Evolutionary conservation across 1,284 basidiomycete species (phyloP), one percentile per base, ranked within the genome.

Genomic region (Rhodotorula sp.): DNA sequence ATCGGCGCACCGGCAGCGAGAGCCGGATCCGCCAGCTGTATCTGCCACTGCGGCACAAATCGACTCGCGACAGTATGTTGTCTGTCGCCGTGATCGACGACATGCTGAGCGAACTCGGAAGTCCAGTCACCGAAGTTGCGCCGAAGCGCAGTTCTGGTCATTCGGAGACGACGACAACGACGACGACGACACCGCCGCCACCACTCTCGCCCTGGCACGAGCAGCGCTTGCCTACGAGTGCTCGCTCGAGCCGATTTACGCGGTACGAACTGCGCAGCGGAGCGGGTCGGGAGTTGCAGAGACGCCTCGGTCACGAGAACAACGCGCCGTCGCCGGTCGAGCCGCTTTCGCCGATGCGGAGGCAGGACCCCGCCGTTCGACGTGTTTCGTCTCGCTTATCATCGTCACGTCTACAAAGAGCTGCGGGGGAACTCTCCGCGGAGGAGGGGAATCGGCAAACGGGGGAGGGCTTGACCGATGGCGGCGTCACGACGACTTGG

Each of bases 201-300:
- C 62, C 61, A 5, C 48, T 55, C 5, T 45, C 58, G 7, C 4
- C 38, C 28, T 28, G 31, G 48, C 31, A 31, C 34, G 45, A 34
- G 52, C 28, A 57, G n/a, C 60, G 60, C 18, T 57, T 55, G 38
- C 60, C 60, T 14, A 66, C 60, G 18, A 60, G 62, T 21, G 43
- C 54, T 55, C 52, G 54, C 43, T 21, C 38, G 21, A 26, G 43
- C n/a, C 45, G 54, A 10, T 19, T 43, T 58, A 8, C 62, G 64
- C 18, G 61, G 28, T 19, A 47, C n/a, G n/a, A 26, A 31, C 50
- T 70, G 49, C 50, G 63, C 28, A 71, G 72, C 43, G 70, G 69
- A 3, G 72, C n/a, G 0, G 72, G 72, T 1, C 49, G 59, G 21
- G 66, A 63, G 14, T 5, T 71, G 26, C 66, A 66, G 52, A 62